Percentiles rank a stretch among this genome's conserved stretches.
phyloP scores from a whole-genome alignment of 371 early-diverging fungal genomes.

The Sporodiniella umbellata region DNA sequence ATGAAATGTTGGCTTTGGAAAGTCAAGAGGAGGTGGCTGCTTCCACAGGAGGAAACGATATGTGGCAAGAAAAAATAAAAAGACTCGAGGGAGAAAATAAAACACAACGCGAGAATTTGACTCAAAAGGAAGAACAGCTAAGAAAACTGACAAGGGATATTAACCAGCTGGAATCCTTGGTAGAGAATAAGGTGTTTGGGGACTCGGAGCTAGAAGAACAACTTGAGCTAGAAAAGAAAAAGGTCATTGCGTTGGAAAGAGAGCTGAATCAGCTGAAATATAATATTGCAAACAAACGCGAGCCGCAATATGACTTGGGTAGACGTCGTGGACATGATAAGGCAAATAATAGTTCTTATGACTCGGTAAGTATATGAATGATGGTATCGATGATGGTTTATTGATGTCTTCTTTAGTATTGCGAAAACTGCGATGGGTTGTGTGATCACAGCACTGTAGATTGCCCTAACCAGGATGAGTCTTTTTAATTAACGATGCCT shows the following conservation, averaged over 20 bases:
- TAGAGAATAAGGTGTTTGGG: slow-evolving; percentile 72
- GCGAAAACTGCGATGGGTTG: slow-evolving; percentile 70
- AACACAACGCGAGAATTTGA: slow-evolving; percentile 41
- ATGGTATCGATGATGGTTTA: neutral
- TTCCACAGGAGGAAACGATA: slow-evolving; percentile 11
- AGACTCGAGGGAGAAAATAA: slow-evolving; percentile 46
- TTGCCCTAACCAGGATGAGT: slow-evolving; percentile 66
- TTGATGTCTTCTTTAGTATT: slow-evolving; percentile 41
- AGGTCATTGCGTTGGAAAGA: slow-evolving; percentile 36
- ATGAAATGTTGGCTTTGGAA: slow-evolving; percentile 54
- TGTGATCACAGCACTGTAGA: slow-evolving; percentile 59
- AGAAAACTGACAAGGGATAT: slow-evolving; percentile 61
- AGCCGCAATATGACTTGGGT: too few species aligned
- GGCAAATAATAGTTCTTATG: slow-evolving; percentile 38
- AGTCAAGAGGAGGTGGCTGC: slow-evolving; percentile 16
- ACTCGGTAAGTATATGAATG: slow-evolving; percentile 2
- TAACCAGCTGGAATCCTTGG: slow-evolving; percentile 60
- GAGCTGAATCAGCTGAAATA: slow-evolving; percentile 39
- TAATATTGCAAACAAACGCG: slow-evolving; percentile 3
- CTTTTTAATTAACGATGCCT: slow-evolving; percentile 36
- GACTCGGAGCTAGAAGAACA: slow-evolving; percentile 68
- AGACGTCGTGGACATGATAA: slow-evolving; percentile 63
- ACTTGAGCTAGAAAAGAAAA: slow-evolving; percentile 42
- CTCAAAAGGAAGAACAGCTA: slow-evolving; percentile 53
- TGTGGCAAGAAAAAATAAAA: slow-evolving; percentile 37